Evolutionary conservation across 1,284 basidiomycete genomes (phyloP).

Genomic region (Microbotryum intermedium): DNA sequence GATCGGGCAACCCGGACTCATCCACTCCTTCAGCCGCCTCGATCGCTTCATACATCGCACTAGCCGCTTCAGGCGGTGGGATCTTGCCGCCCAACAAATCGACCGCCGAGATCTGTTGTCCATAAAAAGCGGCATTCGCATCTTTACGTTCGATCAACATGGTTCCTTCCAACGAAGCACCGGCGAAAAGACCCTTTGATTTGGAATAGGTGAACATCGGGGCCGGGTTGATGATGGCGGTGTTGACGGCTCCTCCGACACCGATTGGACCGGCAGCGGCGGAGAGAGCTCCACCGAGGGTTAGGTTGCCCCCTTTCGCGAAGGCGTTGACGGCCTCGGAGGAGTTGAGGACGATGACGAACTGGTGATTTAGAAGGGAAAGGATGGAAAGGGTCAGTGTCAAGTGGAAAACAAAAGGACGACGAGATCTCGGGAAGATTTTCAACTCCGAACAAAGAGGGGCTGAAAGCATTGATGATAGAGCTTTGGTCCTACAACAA

Average conservation of each 20-base stretch:
- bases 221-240: slow-evolving; percentile 79
- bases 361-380: slow-evolving; percentile 37
- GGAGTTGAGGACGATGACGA: slow-evolving; percentile 83
- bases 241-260: slow-evolving; percentile 83
- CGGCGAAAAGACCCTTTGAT: slow-evolving; percentile 76
- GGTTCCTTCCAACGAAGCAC: slow-evolving; percentile 89
- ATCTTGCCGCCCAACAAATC: slow-evolving; percentile 84
- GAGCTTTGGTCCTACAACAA: not conserved
- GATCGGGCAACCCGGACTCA: slow-evolving; percentile 24
- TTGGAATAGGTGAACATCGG: slow-evolving; percentile 88
- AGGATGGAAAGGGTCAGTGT: not conserved
- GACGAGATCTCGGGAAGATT: not conserved
- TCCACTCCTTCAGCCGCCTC: slow-evolving; percentile 45
- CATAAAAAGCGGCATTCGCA: slow-evolving; percentile 70
- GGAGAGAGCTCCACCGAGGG: slow-evolving; percentile 60
- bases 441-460: not conserved
- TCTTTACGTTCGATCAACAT: slow-evolving; percentile 67
- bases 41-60: slow-evolving; percentile 82
- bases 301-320: slow-evolving; percentile 89
- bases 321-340: slow-evolving; percentile 94
- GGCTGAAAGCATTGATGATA: not conserved
- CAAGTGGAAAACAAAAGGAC: not conserved
- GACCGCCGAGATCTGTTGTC: slow-evolving; percentile 74
- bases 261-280: slow-evolving; percentile 88
- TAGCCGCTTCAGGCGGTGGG: slow-evolving; percentile 78